Evolutionary conservation across 2,329 filamentous ascomycete species (phyloP).

Genomic region (Akanthomyces uredinophilus): DNA sequence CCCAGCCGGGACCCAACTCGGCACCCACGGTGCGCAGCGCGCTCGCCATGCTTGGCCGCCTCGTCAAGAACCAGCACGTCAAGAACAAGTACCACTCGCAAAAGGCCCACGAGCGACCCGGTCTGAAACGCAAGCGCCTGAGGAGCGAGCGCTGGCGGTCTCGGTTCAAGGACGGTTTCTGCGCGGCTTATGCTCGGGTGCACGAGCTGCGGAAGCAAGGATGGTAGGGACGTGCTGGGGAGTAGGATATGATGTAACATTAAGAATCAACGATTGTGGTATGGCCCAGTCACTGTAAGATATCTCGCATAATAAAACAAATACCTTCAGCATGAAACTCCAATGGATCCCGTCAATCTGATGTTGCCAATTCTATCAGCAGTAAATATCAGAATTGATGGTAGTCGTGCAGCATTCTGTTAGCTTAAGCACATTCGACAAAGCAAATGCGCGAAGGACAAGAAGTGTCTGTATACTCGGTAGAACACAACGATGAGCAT

Average conservation of each 20-base stretch:
- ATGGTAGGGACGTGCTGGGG: constrained; percentile 50
- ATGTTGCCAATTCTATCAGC: no score
- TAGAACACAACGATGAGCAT: no score
- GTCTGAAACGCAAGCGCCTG: constrained; percentile 72
- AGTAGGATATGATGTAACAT: constrained; percentile 7
- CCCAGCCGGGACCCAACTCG: constrained; percentile 17
- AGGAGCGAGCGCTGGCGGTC: constrained; percentile 62
- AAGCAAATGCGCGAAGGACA: no score
- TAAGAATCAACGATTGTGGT: constrained; percentile 1
- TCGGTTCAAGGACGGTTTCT: constrained; percentile 66
- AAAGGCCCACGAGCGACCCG: constrained; percentile 68
- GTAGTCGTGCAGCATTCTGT: no score
- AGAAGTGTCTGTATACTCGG: no score
- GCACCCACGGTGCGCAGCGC: constrained; percentile 39
- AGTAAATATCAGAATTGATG: no score
- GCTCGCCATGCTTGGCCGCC: constrained; percentile 36
- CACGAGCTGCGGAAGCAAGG: constrained; percentile 69
- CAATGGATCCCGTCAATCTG: no score
- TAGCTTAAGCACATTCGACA: no score
- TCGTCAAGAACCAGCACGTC: constrained; percentile 51
- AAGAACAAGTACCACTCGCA: constrained; percentile 52
- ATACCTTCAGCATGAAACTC: neutral
- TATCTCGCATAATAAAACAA: constrained; percentile 1
- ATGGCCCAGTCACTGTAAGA: constrained; percentile 5
- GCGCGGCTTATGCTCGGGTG: constrained; percentile 57